Evolutionary conservation across 2,329 filamentous ascomycete genomes (phyloP), one percentile per base, ranked within the genome.

Genomic region (Apiospora sp.): DNA sequence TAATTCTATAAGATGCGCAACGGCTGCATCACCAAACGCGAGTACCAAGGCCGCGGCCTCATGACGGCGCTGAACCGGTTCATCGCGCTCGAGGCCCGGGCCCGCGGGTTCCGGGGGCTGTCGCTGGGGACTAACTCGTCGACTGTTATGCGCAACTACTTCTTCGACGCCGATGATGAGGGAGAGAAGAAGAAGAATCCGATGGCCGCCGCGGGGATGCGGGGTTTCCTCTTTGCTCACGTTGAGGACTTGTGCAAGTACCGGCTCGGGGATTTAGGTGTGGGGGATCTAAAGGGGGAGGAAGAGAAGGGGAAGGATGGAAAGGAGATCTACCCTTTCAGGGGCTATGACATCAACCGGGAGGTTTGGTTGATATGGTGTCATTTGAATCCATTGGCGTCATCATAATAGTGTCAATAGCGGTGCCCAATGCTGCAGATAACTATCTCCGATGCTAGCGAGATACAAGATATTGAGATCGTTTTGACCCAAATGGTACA

Each of bases 51-150:
- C 0, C 70, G 49, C 58, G 73, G 73, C 2, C 70, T 74, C n/a
- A 72, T 68, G 22, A 74, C 72, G 34, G 73, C 73, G 24, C 44
- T 74, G 61, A 74, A 74, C 49, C 70, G 61, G n/a, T 74, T 74
- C 68, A 70, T 74, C 27, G 72, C 72, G 68, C 73, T 73, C 14
- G 73, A 74, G 72, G 73, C 73, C 14, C 71, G 70, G 67, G 70
- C 72, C 27, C 67, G 69, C 61, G 72, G 70, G 6, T 74, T 67
- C 46, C 34, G 48, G 12, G 73, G 72, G 12, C 49, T 74, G 34
- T 69, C 43, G 30, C 49, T 73, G 12, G 68, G 73, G 16, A 61
- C 54, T 6, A 61, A 61, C 54, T 61, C 54, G 54, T 30, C 30
- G 1, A 37, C 54, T 1, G 54, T 61, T 6, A n/a, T 61, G 54